phyloP scores from a whole-genome alignment of 306 rosid species.

The Vicia villosa region DNA sequence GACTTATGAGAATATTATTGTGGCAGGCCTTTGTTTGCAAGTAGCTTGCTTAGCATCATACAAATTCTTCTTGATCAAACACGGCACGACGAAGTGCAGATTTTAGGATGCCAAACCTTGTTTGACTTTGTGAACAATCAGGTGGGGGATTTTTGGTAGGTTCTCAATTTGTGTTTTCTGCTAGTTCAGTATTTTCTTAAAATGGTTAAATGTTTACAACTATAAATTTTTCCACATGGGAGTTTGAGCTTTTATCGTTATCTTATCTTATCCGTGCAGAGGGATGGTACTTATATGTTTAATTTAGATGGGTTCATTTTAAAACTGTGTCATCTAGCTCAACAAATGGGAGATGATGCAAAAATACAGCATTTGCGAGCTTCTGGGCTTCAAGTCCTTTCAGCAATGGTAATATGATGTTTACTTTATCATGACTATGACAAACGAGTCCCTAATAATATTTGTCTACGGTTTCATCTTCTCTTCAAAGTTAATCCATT shows the following conservation, averaged over 20 bases:
- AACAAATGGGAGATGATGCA: slow-evolving; percentile 62
- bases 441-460: neutral
- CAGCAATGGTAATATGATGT: slow-evolving; percentile 56
- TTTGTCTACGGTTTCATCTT: slow-evolving; percentile 7
- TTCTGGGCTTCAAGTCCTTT: slow-evolving; percentile 62
- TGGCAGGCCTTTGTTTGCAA: slow-evolving; percentile 78
- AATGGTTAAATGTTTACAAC: neutral
- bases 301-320: slow-evolving; percentile 62
- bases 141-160: slow-evolving; percentile 53
- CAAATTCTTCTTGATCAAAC: slow-evolving; percentile 75
- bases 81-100: slow-evolving; percentile 60
- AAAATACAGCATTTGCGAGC: slow-evolving; percentile 46
- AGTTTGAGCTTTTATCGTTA: slow-evolving; percentile 4
- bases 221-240: neutral
- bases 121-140: slow-evolving; percentile 72
- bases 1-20: slow-evolving; percentile 27
- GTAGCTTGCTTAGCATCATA: slow-evolving; percentile 65
- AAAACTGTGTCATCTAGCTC: slow-evolving; percentile 63
- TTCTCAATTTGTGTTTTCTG: slow-evolving; percentile 30
- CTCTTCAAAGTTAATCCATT: neutral
- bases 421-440: neutral
- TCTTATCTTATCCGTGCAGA: slow-evolving; percentile 48
- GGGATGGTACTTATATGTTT: slow-evolving; percentile 76
- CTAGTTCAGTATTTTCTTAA: neutral
- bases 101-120: slow-evolving; percentile 70